A percentile compares a stretch with the other conserved stretches of the same genome.
phyloP scores from a whole-genome alignment of 2,329 filamentous ascomycete genomes.

The Penicillium sp. region DNA sequence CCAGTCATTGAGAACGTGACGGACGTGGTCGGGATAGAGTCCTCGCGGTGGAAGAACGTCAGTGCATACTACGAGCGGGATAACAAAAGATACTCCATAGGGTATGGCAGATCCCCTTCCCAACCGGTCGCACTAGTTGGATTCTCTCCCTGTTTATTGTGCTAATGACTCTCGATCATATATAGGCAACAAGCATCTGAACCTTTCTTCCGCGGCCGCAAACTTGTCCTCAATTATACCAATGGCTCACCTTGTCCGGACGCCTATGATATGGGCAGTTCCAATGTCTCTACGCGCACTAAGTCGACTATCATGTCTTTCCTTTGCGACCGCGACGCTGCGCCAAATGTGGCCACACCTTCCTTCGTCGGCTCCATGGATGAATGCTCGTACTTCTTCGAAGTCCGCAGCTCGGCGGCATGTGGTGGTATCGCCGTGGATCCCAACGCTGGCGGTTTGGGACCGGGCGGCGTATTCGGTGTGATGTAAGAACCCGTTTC shows the following conservation, averaged over 20 bases:
- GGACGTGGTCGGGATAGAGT: conserved; percentile 46
- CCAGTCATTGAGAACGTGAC: conserved; percentile 47
- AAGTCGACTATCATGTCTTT: conserved; percentile 91
- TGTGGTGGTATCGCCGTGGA: conserved; percentile 68
- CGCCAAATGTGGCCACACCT: conserved; percentile 63
- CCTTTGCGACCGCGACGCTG: conserved; percentile 81
- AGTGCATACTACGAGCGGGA: conserved; percentile 48
- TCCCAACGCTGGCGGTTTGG: conserved; percentile 57
- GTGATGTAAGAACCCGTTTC: conserved; percentile 65
- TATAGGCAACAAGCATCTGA: conserved; percentile 44
- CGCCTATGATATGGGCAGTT: conserved; percentile 24
- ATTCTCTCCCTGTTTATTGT: neutral
- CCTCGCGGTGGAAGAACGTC: conserved; percentile 43
- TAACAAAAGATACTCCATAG: conserved; percentile 45
- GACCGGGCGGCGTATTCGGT: conserved; percentile 74
- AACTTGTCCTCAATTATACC: conserved; percentile 73
- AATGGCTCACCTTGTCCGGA: conserved; percentile 67
- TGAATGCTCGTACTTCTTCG: conserved; percentile 94
- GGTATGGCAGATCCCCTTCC: conserved; percentile 30
- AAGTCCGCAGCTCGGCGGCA: conserved; percentile 79
- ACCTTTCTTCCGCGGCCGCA: conserved; percentile 49
- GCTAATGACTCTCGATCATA: conserved; percentile 2
- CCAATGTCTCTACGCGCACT: conserved; percentile 23
- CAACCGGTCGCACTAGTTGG: neutral
- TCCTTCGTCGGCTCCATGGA: conserved; percentile 88